Evolutionary conservation across 2,329 filamentous ascomycete genomes (phyloP), one percentile per base, ranked within the genome.

Genomic region (Ceratocystis variospora): DNA sequence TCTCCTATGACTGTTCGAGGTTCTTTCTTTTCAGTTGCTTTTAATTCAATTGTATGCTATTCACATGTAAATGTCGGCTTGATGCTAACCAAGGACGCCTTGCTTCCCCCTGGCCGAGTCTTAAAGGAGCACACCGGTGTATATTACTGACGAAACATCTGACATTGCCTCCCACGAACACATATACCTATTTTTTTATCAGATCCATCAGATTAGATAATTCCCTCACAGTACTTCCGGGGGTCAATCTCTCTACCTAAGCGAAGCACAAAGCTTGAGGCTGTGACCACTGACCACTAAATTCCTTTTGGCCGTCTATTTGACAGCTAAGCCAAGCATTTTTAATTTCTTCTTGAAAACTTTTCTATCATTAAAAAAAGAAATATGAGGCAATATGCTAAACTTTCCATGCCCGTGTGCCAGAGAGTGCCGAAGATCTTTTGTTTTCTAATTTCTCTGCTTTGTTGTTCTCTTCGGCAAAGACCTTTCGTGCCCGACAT

Each of bases 131-230:
- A 28, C 15, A 7, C 31, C 17, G 17, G 17, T 17, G 53, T 17
- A 33, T 33, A 33, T 33, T 50, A 22, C 22, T 53, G 17, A 28
- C 12, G 55, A 37, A 59, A 1, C 55, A 37, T 37, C 17, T 59
- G 55, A 59, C 28, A 59, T 31, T 15, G 55, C 55, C 3, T n/a
- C 7, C 15, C 48, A 53, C 17, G 48, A 53, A 53, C 28, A 37
- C 12, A 41, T 15, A 5, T 0, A 41, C 37, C 12, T 15, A 17
- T 67, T 69, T 73, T 73, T 78, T 80, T 80, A 81, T 81, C 79
- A 79, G 79, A 81, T 81, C 74, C 55, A 59, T 37, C 55, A 59
- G 55, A 80, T 80, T 78, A 78, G 79, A 80, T 80, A 78, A 76
- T 74, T 75, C 73, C 73, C 76, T 76, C 76, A 66, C 53, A 63